A percentile compares a stretch with the other conserved stretches of the same genome.
Conservation (phyloP, 2,329 filamentous ascomycete species). For the Dothideomycetes sp. region DNA sequence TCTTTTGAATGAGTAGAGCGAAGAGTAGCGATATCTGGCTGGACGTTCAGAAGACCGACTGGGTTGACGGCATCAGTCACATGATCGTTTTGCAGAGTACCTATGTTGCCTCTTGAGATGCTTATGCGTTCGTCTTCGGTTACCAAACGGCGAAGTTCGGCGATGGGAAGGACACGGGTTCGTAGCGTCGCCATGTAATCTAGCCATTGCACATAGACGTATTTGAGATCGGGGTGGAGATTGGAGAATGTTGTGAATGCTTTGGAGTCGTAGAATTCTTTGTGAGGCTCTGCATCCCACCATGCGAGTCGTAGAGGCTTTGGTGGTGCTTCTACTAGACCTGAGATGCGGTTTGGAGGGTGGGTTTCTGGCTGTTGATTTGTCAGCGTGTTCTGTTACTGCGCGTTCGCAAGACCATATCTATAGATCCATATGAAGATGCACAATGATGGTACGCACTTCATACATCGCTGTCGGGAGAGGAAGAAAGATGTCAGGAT, state of each 20-base stretch:
- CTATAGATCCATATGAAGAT: too few species aligned
- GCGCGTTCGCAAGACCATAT: too few species aligned
- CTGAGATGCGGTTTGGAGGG: too few species aligned
- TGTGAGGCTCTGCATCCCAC: not conserved
- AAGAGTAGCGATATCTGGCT: conserved; percentile 57
- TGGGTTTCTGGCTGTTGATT: too few species aligned
- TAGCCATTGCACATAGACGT: conserved; percentile 65
- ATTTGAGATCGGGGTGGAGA: conserved; percentile 47
- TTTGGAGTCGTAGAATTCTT: not conserved
- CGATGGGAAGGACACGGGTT: conserved; percentile 57
- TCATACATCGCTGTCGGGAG: too few species aligned
- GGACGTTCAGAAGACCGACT: conserved; percentile 57
- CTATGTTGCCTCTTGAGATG: conserved; percentile 55
- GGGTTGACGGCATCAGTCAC: conserved; percentile 46
- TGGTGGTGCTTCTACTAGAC: too few species aligned
- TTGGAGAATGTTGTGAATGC: conserved; percentile 35
- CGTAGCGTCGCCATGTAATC: conserved; percentile 66
- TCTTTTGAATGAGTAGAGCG: conserved; percentile 40
- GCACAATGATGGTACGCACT: too few species aligned
- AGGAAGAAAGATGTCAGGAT: too few species aligned
- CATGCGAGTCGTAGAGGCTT: conserved; percentile 2
- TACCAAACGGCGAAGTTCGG: conserved; percentile 31
- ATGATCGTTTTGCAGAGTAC: conserved; percentile 59
- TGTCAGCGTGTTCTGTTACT: too few species aligned
- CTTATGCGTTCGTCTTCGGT: conserved; percentile 38